Conservation (phyloP, 805 yeast genomes). For the Candida xiaguanensis region DNA sequence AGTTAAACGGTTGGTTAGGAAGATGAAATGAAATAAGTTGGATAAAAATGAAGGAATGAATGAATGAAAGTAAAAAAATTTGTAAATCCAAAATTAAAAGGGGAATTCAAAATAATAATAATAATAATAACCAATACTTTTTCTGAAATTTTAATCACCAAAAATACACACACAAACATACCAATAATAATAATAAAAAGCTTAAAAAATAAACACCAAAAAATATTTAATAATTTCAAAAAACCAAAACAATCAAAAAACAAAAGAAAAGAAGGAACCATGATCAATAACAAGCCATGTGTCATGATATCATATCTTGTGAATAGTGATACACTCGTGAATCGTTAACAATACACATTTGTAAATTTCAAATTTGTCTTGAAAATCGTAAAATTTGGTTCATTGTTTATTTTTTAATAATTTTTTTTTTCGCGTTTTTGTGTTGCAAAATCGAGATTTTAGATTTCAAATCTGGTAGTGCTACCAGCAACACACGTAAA, state of each 20-base stretch:
- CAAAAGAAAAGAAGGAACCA: neutral
- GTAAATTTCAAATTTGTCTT: neutral
- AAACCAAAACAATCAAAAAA: neutral
- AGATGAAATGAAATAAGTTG: neutral
- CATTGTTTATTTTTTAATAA: neutral
- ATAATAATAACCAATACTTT: too few relatives aligned
- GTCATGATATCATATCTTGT: too few relatives aligned
- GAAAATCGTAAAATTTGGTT: neutral
- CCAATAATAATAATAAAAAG: neutral
- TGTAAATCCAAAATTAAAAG: neutral
- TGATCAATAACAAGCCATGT: too few relatives aligned
- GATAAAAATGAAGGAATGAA: neutral
- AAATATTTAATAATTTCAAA: neutral
- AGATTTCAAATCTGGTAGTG: neutral
- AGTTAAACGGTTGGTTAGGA: neutral
- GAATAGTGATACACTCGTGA: too few relatives aligned
- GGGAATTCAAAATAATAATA: neutral
- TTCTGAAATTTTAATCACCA: too few relatives aligned
- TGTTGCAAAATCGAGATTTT: neutral
- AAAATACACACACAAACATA: too few relatives aligned
- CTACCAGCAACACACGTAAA: neutral
- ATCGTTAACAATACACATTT: too few relatives aligned
- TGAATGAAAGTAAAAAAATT: conserved; percentile 1
- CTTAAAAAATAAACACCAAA: neutral
- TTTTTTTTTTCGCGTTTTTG: neutral